Percentiles rank a stretch among this genome's conserved stretches.
Evolutionary conservation across 2,329 filamentous ascomycete species (phyloP).

Genomic region (Pestalotiopsis sp.): DNA sequence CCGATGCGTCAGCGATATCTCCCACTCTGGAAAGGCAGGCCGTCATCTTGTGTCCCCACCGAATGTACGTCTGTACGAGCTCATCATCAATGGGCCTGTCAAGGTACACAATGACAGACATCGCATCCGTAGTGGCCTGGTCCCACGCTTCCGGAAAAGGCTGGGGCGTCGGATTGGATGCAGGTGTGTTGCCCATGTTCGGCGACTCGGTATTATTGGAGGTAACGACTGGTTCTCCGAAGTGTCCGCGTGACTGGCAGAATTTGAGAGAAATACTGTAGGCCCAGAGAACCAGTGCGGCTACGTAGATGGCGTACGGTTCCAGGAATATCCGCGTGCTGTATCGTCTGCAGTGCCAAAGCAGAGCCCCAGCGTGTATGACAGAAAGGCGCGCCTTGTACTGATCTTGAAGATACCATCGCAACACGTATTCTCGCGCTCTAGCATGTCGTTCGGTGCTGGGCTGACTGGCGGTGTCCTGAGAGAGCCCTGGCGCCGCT

Average conservation of each 20-base stretch:
- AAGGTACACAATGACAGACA: neutral
- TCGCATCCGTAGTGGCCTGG: neutral
- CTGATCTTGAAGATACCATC: neutral
- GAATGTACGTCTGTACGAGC: slow-evolving; percentile 5
- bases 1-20: neutral
- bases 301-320: neutral
- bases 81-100: slow-evolving; percentile 5
- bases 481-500: neutral
- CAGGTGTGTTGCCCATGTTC: neutral
- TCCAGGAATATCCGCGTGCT: neutral
- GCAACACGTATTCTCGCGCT: neutral
- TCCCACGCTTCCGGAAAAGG: neutral
- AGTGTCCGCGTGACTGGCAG: neutral
- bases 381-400: neutral
- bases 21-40: slow-evolving; percentile 17
- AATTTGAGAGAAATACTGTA: neutral
- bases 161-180: neutral
- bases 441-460: neutral
- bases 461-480: neutral
- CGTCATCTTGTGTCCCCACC: slow-evolving; percentile 4
- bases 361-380: neutral
- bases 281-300: neutral
- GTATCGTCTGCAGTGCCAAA: neutral
- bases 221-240: neutral
- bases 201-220: neutral